Conservation (phyloP, 192 early-diverging fungal species). For the Powellomyces hirtus region DNA sequence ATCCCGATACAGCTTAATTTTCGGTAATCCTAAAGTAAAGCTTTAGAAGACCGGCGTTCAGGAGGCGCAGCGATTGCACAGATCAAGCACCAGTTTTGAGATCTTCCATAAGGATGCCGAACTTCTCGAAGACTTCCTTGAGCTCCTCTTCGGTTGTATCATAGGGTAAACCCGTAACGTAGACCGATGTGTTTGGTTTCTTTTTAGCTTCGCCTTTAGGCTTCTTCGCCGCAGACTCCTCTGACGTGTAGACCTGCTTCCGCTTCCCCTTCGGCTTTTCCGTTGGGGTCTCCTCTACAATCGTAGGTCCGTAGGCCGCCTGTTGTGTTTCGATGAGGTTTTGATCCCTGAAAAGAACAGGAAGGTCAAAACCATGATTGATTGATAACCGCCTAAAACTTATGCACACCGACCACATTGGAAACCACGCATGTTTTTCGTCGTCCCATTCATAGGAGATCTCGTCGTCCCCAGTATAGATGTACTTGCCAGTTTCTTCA, state of each 20-base stretch:
- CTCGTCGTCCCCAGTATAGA: constrained; percentile 71
- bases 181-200: constrained; percentile 70
- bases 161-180: constrained; percentile 78
- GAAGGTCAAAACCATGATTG: neutral
- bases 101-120: constrained; percentile 79
- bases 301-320: constrained; percentile 53
- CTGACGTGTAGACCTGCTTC: constrained; percentile 46
- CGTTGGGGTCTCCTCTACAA: neutral
- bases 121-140: constrained; percentile 67
- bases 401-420: constrained; percentile 59
- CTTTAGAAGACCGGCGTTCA: neutral
- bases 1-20: constrained; percentile 87
- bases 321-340: constrained; percentile 62
- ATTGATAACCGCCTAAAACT: neutral
- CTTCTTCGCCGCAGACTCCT: constrained; percentile 25
- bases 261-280: constrained; percentile 35
- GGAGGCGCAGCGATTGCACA: constrained; percentile 21
- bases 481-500: constrained; percentile 74
- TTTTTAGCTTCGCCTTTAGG: constrained; percentile 33
- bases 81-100: constrained; percentile 34
- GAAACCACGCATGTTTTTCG: constrained; percentile 84
- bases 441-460: constrained; percentile 84
- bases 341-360: constrained; percentile 33
- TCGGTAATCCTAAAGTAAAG: constrained; percentile 58
- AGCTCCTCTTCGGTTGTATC: constrained; percentile 83